A percentile compares a stretch with the other conserved stretches of the same genome.
Conservation (phyloP, 2,329 filamentous ascomycete species). For the Fusarium robinianum region DNA sequence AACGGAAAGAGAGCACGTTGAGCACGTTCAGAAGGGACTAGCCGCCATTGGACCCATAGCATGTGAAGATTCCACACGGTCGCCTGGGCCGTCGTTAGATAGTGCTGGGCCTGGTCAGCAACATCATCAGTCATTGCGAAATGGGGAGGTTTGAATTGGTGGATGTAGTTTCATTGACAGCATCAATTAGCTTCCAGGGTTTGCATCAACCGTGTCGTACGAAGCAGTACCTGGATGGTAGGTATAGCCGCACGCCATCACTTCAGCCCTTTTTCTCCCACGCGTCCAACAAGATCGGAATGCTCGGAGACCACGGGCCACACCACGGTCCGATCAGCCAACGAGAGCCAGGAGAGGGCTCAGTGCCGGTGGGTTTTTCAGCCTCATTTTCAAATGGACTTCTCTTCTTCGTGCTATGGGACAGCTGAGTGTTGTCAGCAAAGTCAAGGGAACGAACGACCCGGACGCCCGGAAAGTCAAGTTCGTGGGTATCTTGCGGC, state of each 20-base stretch:
- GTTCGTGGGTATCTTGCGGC: too few relatives aligned
- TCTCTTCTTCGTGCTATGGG: neutral
- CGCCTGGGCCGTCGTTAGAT: neutral
- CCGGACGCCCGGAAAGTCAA: constrained; percentile 10
- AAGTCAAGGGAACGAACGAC: neutral
- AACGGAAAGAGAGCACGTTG: constrained; percentile 6
- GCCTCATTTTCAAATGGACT: constrained; percentile 18
- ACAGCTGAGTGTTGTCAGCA: constrained; percentile 8
- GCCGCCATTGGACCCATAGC: constrained; percentile 7
- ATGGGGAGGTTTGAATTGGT: neutral
- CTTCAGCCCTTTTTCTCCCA: too few relatives aligned
- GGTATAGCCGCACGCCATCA: constrained; percentile 11
- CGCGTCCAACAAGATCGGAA: constrained; percentile 23
- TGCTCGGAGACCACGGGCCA: constrained; percentile 11
- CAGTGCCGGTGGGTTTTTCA: constrained; percentile 8
- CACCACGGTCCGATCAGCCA: constrained; percentile 10
- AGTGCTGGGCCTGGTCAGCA: neutral
- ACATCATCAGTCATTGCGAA: neutral
- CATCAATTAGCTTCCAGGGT: constrained; percentile 1
- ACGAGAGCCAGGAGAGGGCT: constrained; percentile 5
- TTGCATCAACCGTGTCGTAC: constrained; percentile 8
- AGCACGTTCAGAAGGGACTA: neutral
- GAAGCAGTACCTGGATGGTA: too few relatives aligned
- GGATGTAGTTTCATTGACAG: neutral
- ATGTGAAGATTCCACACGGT: constrained; percentile 20